Evolutionary conservation across 768 basidiomycete species (phyloP), one percentile per base, ranked within the genome.

Genomic region (Xerocomellus chrysenteron): DNA sequence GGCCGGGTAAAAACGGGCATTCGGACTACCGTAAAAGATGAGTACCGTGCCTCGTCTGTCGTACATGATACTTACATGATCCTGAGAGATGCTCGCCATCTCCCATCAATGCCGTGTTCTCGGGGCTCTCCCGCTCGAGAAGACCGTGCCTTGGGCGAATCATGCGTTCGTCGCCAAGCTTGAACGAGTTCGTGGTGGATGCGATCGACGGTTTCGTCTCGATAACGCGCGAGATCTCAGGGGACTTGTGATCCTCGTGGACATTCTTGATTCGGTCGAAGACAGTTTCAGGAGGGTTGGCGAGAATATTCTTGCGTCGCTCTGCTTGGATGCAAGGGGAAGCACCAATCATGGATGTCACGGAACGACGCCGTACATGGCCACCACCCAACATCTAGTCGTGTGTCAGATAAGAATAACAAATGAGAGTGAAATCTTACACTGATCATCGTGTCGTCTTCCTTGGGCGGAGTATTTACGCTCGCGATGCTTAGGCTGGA

Each of bases 371-470:
- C 32, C 86, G 83, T 50, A 88, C 83, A 89, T 83, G 87, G 3
- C 87, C 89, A 51, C 88, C 90, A 47, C 86, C 90, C 35, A 92
- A 74, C 89, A 92, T 91, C 87, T 90, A 57, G 1, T 39, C 7
- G n/a, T 45, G 10, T 26, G 40, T 55, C 28, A 55, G 50, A 26
- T 12, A 58, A 52, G 21, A 47, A 30, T 53, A 28, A 2, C 28
- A 39, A 49, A 33, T 5, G 5, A 16, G 9, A 33, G 11, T 3
- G 21, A n/a, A 28, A 8, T 73, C 85, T 65, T 69, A 90, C 88
- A 39, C 81, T 82, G 46, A 92, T 86, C 88, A 91, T 90, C 0
- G 91, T 92, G 61, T 92, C 90, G 56, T 90, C 87, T 28, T 91
- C 89, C 59, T 77, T 78, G 43, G 72, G 70, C 0, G 84, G 80